Conservation (phyloP, 225 moss, liverwort and hornwort genomes). For the Climacium dendroides region DNA sequence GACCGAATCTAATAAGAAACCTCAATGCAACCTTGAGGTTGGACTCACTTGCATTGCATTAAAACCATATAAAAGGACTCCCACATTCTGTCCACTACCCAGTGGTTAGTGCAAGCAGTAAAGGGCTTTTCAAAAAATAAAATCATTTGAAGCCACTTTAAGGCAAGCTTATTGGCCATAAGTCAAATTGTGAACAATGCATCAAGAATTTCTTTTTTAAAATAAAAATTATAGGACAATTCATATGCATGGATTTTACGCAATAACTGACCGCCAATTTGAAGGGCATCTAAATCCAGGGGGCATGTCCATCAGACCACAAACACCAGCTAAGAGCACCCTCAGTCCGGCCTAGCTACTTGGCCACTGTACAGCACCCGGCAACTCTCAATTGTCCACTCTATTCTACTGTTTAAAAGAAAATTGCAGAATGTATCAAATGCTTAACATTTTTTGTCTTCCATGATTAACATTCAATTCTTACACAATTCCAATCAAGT, state of each 20-base stretch:
- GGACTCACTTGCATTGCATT: neutral
- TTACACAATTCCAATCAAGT: no score
- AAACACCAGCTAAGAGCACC: neutral
- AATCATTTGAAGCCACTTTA: neutral
- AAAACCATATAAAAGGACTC: neutral
- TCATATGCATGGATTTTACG: neutral
- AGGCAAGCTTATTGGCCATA: neutral
- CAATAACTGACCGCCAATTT: neutral
- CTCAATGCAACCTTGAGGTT: neutral
- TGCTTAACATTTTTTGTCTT: no score
- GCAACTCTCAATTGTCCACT: no score
- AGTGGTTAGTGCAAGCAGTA: neutral
- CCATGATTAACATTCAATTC: no score
- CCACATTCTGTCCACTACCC: neutral
- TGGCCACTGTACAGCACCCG: neutral
- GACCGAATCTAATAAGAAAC: neutral
- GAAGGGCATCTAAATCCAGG: no score
- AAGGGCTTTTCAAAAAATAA: neutral
- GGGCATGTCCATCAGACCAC: neutral
- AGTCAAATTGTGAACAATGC: neutral
- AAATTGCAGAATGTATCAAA: no score
- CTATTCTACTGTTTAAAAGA: no score
- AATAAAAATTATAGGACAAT: neutral
- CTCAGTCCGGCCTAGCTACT: no score
- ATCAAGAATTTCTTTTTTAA: neutral